Evolutionary conservation across 257 asterid genomes (phyloP), one percentile per base, ranked within the genome.

Genomic region (Ballota nigra): DNA sequence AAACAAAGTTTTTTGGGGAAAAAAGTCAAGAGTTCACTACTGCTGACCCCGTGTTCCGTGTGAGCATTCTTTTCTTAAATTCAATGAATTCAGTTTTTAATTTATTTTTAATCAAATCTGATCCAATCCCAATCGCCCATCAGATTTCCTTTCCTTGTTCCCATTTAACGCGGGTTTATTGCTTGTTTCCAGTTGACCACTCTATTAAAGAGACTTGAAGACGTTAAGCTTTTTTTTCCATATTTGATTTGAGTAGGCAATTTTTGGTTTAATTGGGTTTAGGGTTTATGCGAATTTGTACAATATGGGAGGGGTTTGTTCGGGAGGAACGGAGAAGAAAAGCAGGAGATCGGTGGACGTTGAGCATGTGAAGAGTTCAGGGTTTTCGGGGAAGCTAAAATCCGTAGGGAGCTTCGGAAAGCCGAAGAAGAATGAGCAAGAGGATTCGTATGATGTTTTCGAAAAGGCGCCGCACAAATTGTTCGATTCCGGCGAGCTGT

Each of bases 221-320:
- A n/a, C n/a, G n/a, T n/a, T n/a, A n/a, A n/a, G n/a, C n/a, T n/a
- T n/a, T n/a, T n/a, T n/a, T n/a, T n/a, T n/a, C n/a, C n/a, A n/a
- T n/a, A n/a, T n/a, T n/a, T n/a, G n/a, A n/a, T n/a, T n/a, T n/a
- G n/a, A n/a, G n/a, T n/a, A n/a, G n/a, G n/a, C n/a, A n/a, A n/a
- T n/a, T n/a, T n/a, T n/a, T n/a, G n/a, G n/a, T 29, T 69, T 57
- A 28, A 24, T 72, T 61, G 22, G 29, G 52, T 59, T 72, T 78
- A 19, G n/a, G 40, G 79, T 56, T 70, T 76, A 23, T 66, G 72
- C 70, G 78, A 49, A 11, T 77, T 75, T 75, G 19, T 38, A 63
- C 68, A 84, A 72, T 79, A 95, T 94, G 99, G 99, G 99, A 80
- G 96, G 87, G 53, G 92, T 88, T 76, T 94, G 99, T 84, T 81